These are phyloP conservation scores for Heterobasidion occidentale DNA, from an alignment of 1,284 basidiomycete species.

Conservation along the genomic window DNA sequence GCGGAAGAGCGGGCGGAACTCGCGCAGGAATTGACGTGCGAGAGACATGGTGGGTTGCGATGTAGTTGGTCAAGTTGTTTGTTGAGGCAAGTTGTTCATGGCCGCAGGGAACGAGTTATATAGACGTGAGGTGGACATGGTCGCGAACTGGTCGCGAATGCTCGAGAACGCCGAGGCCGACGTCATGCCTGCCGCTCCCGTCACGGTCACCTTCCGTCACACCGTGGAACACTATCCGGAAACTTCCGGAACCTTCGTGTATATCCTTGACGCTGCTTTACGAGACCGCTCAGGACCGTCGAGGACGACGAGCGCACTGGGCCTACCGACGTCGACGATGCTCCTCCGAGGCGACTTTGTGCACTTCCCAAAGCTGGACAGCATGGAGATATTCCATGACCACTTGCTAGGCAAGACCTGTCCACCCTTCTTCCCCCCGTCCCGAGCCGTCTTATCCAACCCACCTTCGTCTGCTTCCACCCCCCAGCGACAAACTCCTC, in stretches of 20 bases:
- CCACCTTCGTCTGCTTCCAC: background rate
- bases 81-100: background rate
- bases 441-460: background rate
- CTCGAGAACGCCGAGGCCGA: background rate
- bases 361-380: slow-evolving; percentile 41
- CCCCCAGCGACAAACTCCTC: slow-evolving; percentile 37
- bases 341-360: slow-evolving; percentile 44
- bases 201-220: background rate
- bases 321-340: background rate
- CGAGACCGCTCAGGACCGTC: no score
- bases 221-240: background rate
- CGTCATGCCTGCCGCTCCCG: background rate
- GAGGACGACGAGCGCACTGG: background rate
- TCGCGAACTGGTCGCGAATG: slow-evolving; percentile 3
- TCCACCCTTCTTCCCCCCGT: slow-evolving; percentile 1
- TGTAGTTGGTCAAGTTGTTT: background rate
- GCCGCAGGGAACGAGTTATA: background rate
- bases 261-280: background rate
- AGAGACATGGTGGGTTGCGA: slow-evolving; percentile 46
- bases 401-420: slow-evolving; percentile 46
- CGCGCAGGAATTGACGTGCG: slow-evolving; percentile 57
- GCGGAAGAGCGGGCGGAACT: slow-evolving; percentile 68
- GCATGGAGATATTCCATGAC: slow-evolving; percentile 47
- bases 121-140: background rate
- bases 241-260: slow-evolving; percentile 6